phyloP scores from a whole-genome alignment of 2,329 filamentous ascomycete species.

The Colletotrichum truncatum region DNA sequence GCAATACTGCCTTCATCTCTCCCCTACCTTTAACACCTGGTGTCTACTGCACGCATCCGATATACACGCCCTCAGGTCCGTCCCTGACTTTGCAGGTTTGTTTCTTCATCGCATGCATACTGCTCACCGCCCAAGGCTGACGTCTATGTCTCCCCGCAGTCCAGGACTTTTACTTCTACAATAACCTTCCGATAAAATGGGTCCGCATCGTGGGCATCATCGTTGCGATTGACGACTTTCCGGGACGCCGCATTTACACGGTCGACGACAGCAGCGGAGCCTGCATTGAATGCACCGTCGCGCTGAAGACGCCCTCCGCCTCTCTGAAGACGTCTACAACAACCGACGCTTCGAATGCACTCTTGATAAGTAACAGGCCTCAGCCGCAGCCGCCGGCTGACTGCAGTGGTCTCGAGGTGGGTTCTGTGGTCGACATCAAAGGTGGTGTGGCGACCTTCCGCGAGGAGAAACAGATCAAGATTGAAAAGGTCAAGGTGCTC shows the following conservation, averaged over 20 bases:
- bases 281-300: constrained; percentile 59
- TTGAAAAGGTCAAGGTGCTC: constrained; percentile 59
- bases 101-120: neutral
- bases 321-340: neutral
- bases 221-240: constrained; percentile 66
- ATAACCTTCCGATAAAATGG: constrained; percentile 82
- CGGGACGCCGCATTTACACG: constrained; percentile 58
- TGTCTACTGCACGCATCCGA: constrained; percentile 64
- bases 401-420: constrained; percentile 54
- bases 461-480: constrained; percentile 59
- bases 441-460: constrained; percentile 59
- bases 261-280: constrained; percentile 73
- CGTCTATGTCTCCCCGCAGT: constrained; percentile 40
- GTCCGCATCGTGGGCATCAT: constrained; percentile 76
- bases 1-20: constrained; percentile 70
- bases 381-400: constrained; percentile 23
- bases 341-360: neutral
- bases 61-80: constrained; percentile 56
- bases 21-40: constrained; percentile 68
- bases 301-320: constrained; percentile 31
- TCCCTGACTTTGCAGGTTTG: constrained; percentile 63
- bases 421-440: constrained; percentile 65
- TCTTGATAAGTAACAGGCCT: constrained; percentile 3
- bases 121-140: neutral
- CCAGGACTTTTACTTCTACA: constrained; percentile 70